These are phyloP conservation scores for Heritiera littoralis DNA, from an alignment of 345 rosid species.

Conservation along the genomic window DNA sequence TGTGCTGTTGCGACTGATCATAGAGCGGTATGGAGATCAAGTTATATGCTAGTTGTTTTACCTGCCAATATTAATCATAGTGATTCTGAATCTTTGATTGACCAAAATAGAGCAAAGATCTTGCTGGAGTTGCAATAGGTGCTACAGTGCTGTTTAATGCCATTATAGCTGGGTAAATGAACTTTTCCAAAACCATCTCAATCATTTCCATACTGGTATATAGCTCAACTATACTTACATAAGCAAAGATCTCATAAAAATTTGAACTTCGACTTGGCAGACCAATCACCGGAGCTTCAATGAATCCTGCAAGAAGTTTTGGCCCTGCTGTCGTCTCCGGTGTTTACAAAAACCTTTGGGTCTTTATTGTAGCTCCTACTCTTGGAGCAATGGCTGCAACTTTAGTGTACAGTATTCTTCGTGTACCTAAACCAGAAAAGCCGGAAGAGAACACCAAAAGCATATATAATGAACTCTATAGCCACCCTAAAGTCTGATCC, in stretches of 20 bases:
- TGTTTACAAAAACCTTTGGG: constrained; percentile 47
- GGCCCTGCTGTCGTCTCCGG: constrained; percentile 51
- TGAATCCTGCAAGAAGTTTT: constrained; percentile 60
- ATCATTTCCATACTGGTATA: neutral
- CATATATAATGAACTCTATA: constrained; percentile 30
- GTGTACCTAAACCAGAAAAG: constrained; percentile 35
- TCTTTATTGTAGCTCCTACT: constrained; percentile 42
- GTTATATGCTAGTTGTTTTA: neutral
- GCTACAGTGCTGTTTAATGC: constrained; percentile 37
- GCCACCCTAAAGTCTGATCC: constrained; percentile 27
- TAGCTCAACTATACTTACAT: neutral
- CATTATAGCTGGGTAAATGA: constrained; percentile 47
- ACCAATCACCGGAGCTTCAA: constrained; percentile 59
- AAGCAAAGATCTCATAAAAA: neutral
- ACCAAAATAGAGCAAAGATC: constrained; percentile 33
- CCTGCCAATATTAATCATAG: neutral
- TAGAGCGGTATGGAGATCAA: constrained; percentile 38
- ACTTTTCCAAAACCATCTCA: neutral
- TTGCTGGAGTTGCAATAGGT: constrained; percentile 44
- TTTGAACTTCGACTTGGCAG: constrained; percentile 28
- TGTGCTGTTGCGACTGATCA: constrained; percentile 47
- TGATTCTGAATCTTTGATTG: neutral
- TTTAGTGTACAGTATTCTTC: constrained; percentile 31
- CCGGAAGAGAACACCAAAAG: constrained; percentile 22
- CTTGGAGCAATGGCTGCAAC: constrained; percentile 44